phyloP scores from a whole-genome alignment of 345 rosid genomes.

The Citrus glauca region DNA sequence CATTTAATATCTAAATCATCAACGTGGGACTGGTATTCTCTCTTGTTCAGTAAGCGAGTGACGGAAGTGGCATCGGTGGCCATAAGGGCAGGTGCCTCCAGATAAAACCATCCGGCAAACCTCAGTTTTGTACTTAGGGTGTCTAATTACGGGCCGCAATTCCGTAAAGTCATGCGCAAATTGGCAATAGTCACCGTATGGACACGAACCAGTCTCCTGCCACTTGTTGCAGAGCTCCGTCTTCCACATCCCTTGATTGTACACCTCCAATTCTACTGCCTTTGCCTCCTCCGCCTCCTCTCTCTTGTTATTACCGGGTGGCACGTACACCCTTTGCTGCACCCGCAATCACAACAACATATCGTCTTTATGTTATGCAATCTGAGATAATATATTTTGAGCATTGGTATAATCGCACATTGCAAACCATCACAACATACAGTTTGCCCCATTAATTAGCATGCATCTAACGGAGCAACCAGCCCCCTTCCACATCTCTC shows the following conservation, averaged over 20 bases:
- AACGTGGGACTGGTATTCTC: slow-evolving; percentile 32
- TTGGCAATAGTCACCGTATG: slow-evolving; percentile 69
- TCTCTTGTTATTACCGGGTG: slow-evolving; percentile 18
- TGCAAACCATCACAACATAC: too few relatives aligned
- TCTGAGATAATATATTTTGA: not conserved
- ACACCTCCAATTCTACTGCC: slow-evolving; percentile 58
- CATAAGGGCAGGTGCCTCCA: slow-evolving; percentile 73
- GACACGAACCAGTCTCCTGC: slow-evolving; percentile 92
- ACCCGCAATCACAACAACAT: slow-evolving; percentile 4
- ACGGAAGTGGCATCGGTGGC: slow-evolving; percentile 95
- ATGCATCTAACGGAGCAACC: too few relatives aligned
- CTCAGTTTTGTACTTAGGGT: slow-evolving; percentile 86
- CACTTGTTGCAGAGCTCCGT: slow-evolving; percentile 97
- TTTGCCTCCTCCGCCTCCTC: slow-evolving; percentile 39
- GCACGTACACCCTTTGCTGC: slow-evolving; percentile 28
- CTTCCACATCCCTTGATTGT: slow-evolving; percentile 81
- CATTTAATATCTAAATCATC: not conserved
- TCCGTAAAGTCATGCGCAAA: slow-evolving; percentile 88
- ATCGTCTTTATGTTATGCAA: not conserved
- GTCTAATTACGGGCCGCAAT: slow-evolving; percentile 86
- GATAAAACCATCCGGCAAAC: slow-evolving; percentile 76
- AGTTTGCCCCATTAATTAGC: too few relatives aligned
- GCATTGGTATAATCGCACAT: too few relatives aligned
- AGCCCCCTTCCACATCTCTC: too few relatives aligned
- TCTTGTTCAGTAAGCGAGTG: slow-evolving; percentile 86